A percentile compares a stretch with the other conserved stretches of the same genome.
phyloP scores from a whole-genome alignment of 805 yeast species.

The Wickerhamomyces mucosus region DNA sequence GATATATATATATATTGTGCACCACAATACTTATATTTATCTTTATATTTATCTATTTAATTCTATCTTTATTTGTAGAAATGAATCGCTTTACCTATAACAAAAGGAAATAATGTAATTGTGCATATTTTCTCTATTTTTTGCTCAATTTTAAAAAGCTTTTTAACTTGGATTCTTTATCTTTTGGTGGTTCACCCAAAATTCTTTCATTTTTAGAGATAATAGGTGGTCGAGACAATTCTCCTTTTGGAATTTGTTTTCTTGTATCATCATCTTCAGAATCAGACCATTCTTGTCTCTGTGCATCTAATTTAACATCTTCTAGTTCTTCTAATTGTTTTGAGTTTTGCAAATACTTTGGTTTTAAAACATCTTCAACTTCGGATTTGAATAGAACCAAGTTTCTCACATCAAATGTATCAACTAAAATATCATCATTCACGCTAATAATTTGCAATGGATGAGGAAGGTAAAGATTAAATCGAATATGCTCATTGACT shows the following conservation, averaged over 20 bases:
- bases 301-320: conserved; percentile 11
- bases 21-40: neutral
- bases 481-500: conserved; percentile 20
- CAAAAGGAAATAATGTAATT: no score
- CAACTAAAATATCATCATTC: conserved; percentile 23
- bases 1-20: neutral
- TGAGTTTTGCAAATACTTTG: conserved; percentile 21
- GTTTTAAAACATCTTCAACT: conserved; percentile 19
- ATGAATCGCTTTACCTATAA: no score
- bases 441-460: conserved; percentile 30
- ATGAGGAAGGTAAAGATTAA: conserved; percentile 36
- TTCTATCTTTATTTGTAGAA: no score
- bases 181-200: no score
- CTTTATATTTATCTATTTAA: neutral
- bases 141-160: conserved; percentile 32
- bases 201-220: no score
- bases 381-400: conserved; percentile 26
- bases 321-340: conserved; percentile 24
- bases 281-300: conserved; percentile 3
- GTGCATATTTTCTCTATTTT: conserved; percentile 21
- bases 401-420: conserved; percentile 37
- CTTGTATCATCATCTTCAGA: conserved; percentile 3
- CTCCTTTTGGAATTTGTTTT: conserved; percentile 11
- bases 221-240: no score
- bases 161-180: conserved; percentile 22